phyloP scores from a whole-genome alignment of 192 early-diverging fungal species.

The Gaertneriomyces semiglobifer region DNA sequence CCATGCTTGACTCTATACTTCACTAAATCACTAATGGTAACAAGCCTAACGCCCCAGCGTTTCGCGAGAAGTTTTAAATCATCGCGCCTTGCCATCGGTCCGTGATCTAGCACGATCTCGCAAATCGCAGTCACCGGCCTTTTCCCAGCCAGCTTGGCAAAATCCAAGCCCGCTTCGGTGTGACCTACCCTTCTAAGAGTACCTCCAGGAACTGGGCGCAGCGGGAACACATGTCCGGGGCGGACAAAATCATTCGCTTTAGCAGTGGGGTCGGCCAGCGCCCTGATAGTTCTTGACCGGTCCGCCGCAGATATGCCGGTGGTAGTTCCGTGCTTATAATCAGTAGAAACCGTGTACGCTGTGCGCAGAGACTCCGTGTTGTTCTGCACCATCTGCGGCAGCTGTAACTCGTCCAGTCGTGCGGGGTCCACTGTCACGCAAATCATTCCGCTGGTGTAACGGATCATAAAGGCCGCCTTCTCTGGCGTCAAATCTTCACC shows the following conservation, averaged over 20 bases:
- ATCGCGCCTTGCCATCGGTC: slow-evolving; percentile 90
- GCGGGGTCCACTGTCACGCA: slow-evolving; percentile 81
- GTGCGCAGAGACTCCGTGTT: slow-evolving; percentile 90
- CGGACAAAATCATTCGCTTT: slow-evolving; percentile 70
- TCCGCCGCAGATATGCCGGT: slow-evolving; percentile 96
- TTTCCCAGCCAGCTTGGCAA: slow-evolving; percentile 79
- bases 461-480: slow-evolving; percentile 93
- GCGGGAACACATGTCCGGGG: slow-evolving; percentile 93
- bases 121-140: slow-evolving; percentile 85
- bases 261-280: slow-evolving; percentile 67
- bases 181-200: slow-evolving; percentile 87
- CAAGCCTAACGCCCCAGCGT: slow-evolving; percentile 76
- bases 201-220: slow-evolving; percentile 78
- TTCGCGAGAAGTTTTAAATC: slow-evolving; percentile 84
- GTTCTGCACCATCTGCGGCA: slow-evolving; percentile 90
- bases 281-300: slow-evolving; percentile 72
- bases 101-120: slow-evolving; percentile 89
- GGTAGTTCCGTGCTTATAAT: slow-evolving; percentile 76
- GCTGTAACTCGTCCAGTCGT: slow-evolving; percentile 74
- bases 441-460: slow-evolving; percentile 90
- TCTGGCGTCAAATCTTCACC: slow-evolving; percentile 90
- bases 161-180: slow-evolving; percentile 88
- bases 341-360: slow-evolving; percentile 90
- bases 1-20: slow-evolving; percentile 64
- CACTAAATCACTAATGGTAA: slow-evolving; percentile 85